These are phyloP conservation scores for Daedalea quercina DNA, from an alignment of 768 basidiomycete genomes.

Conservation along the genomic window DNA sequence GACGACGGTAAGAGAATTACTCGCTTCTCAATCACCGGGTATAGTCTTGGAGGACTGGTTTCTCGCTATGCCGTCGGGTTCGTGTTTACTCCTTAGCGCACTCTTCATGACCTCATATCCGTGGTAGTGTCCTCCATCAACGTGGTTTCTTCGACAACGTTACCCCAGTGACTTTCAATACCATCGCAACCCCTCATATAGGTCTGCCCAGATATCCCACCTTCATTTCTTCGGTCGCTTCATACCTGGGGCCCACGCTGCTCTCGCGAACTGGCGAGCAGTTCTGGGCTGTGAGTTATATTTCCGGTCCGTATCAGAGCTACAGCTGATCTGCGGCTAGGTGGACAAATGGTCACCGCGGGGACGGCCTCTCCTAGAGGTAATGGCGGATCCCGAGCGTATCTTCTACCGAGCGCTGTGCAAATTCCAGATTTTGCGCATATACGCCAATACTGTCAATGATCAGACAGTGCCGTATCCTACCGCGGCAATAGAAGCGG, in stretches of 20 bases:
- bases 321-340: conserved; percentile 11
- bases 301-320: conserved; percentile 46
- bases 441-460: conserved; percentile 79
- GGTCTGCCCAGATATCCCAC: conserved; percentile 64
- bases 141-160: conserved; percentile 66
- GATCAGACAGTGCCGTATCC: conserved; percentile 81
- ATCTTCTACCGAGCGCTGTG: conserved; percentile 71
- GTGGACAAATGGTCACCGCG: conserved; percentile 63
- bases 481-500: conserved; percentile 64
- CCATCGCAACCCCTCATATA: conserved; percentile 78
- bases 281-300: conserved; percentile 25
- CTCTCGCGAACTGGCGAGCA: conserved; percentile 74
- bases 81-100: neutral
- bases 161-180: conserved; percentile 73
- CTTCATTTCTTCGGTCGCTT: conserved; percentile 45
- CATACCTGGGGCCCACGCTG: conserved; percentile 57
- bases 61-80: conserved; percentile 74
- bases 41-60: conserved; percentile 76
- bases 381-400: conserved; percentile 81
- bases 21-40: conserved; percentile 71
- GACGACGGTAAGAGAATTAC: conserved; percentile 50
- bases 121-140: conserved; percentile 58
- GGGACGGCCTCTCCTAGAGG: conserved; percentile 62
- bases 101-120: too few relatives aligned
- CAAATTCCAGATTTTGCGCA: conserved; percentile 58